These are phyloP conservation scores for Raphanus sativus DNA, from an alignment of 345 rosid genomes.

Conservation along the genomic window DNA sequence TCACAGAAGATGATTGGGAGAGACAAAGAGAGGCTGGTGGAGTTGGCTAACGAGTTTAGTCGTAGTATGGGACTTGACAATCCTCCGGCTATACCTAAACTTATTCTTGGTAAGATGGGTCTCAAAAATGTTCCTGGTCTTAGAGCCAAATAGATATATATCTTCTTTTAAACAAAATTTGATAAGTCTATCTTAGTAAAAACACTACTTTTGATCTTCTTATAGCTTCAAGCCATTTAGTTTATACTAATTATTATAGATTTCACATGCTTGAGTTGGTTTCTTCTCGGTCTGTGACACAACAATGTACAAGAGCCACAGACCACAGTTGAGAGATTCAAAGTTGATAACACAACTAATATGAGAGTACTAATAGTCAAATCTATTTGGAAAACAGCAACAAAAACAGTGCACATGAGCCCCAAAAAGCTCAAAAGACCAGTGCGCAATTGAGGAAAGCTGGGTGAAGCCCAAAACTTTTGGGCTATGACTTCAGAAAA, in stretches of 20 bases:
- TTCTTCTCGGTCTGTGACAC: not conserved
- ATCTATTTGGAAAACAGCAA: not conserved
- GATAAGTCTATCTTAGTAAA: not conserved
- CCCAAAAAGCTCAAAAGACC: not conserved
- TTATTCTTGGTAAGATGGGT: conserved; percentile 84
- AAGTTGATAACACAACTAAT: not conserved
- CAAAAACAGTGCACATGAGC: not conserved
- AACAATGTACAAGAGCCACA: not conserved
- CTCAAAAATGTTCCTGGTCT: conserved; percentile 85
- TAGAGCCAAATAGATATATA: conserved; percentile 44
- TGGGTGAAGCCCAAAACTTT: not conserved
- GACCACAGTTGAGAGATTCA: not conserved
- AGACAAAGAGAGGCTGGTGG: conserved; percentile 77
- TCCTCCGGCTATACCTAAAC: conserved; percentile 84
- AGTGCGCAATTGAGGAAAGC: not conserved
- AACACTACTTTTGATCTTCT: not conserved
- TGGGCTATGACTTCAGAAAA: not conserved
- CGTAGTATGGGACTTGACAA: conserved; percentile 86
- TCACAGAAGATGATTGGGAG: conserved; percentile 66
- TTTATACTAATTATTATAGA: not conserved
- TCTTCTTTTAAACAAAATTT: not conserved
- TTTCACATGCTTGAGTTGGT: not conserved
- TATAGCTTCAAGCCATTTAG: not conserved
- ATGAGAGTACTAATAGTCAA: not conserved
- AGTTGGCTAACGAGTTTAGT: conserved; percentile 93